Base-by-base conservation (phyloP, 2,329 filamentous ascomycete species). In the Penicillium corylophilum region DNA sequence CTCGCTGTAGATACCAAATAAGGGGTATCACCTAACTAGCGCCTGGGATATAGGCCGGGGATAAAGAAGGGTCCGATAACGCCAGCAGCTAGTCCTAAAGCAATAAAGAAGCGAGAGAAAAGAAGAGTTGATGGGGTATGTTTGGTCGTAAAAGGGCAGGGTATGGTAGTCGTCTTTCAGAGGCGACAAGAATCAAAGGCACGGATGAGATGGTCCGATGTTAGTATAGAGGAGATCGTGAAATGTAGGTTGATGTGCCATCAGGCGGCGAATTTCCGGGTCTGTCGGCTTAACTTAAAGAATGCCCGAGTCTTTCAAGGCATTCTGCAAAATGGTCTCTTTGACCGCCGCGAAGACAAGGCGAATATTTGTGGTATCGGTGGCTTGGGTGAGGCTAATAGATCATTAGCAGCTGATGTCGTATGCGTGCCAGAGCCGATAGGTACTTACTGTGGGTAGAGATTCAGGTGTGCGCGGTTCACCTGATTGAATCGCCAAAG, bases 401-500 rank as follows among this genome's bases (percentile, higher is more conserved):
- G 13, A 44, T 51, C 7, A 31, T n/a, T 54, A 70, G 56, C 66
- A 13, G 8, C 18, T 10, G 18, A 63, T 64, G 23, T 4, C 10
- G 6, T 16, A n/a, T n/a, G 12, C 5, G 8, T n/a, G 8, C 28
- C 24, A 38, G 29, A 16, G 23, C 44, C 26, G 15, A 48, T 18
- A 23, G 52, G 55, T 53, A 82, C 90, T 76, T 83, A 96, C 94
- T 99, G 94, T 70, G 94, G 94, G 72, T 97, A 99, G 48, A 99
- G 80, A 68, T 97, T 97, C 40, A 99, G 79, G 73, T 97, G 93
- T 44, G 92, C 93, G 53, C 94, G 82, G 70, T 99, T 99, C 58
- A 99, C 94, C 75, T 99, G 94, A 65, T 97, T 99, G 73, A 99
- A 99, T 66, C 94, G 86, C 94, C 94, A 99, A 8, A 99, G 80